Evolutionary conservation across 352 stramenopile genomes (phyloP).

Genomic region (Paralagenidium karlingii): DNA sequence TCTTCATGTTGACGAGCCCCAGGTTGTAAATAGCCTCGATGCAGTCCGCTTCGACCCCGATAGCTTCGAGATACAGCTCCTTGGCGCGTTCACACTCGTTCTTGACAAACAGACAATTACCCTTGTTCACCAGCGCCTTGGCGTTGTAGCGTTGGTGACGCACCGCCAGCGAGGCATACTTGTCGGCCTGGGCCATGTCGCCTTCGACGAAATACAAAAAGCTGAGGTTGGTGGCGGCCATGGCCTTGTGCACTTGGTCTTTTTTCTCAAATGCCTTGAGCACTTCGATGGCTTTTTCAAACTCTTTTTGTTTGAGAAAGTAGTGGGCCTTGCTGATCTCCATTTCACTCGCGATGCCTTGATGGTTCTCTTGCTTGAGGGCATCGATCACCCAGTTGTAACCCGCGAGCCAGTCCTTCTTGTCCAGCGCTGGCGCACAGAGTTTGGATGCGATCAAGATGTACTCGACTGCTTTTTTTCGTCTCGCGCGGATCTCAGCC

Average conservation of each 20-base stretch:
- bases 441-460: constrained; percentile 91
- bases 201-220: constrained; percentile 96
- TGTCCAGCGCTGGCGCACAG: constrained; percentile 87
- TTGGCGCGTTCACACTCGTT: constrained; percentile 90
- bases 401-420: constrained; percentile 84
- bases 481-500: constrained; percentile 53
- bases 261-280: constrained; percentile 96
- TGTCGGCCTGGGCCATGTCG: constrained; percentile 83
- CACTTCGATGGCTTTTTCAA: constrained; percentile 88
- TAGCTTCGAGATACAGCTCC: constrained; percentile 93
- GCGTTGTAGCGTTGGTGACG: constrained; percentile 93
- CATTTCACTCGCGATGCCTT: constrained; percentile 87
- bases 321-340: constrained; percentile 79
- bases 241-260: constrained; percentile 85
- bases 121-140: constrained; percentile 96
- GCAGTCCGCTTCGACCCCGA: constrained; percentile 89
- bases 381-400: constrained; percentile 93
- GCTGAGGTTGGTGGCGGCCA: constrained; percentile 91
- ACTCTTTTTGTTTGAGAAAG: constrained; percentile 89
- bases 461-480: constrained; percentile 81
- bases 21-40: constrained; percentile 96
- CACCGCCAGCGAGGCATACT: constrained; percentile 87
- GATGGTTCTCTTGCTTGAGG: constrained; percentile 84
- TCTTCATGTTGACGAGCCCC: constrained; percentile 82
- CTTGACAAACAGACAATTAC: constrained; percentile 92